These are phyloP conservation scores for Hypoxylon perforatum DNA, from an alignment of 495 filamentous ascomycete genomes.

Conservation along the genomic window DNA sequence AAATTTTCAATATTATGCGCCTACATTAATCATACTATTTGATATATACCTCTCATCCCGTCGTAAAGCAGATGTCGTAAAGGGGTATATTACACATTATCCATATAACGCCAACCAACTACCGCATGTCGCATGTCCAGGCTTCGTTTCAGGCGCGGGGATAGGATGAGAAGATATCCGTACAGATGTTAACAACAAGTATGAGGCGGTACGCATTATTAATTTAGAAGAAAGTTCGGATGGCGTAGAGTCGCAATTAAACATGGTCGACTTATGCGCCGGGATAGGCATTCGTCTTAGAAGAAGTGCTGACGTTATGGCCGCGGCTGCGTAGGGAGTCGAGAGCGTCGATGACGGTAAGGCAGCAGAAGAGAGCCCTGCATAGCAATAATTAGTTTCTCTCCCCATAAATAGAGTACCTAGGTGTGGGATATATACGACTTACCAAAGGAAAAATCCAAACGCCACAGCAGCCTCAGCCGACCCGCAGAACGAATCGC, in stretches of 20 bases:
- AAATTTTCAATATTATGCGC: too few relatives aligned
- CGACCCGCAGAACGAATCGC: constrained; percentile 49
- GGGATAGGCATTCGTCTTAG: constrained; percentile 44
- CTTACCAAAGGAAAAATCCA: constrained; percentile 57
- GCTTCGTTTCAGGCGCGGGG: background rate
- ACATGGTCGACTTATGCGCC: constrained; percentile 37
- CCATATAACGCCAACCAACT: background rate
- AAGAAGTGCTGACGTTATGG: constrained; percentile 33
- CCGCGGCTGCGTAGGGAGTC: constrained; percentile 50
- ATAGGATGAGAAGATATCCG: too few relatives aligned
- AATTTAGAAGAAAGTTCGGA: background rate
- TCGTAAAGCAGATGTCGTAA: background rate
- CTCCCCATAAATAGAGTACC: too few relatives aligned
- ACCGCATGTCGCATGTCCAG: background rate
- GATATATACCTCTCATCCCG: background rate
- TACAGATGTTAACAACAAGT: too few relatives aligned
- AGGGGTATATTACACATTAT: constrained; percentile 9
- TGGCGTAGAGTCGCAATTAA: background rate
- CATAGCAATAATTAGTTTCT: background rate
- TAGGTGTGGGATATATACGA: background rate
- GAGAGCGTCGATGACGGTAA: constrained; percentile 51
- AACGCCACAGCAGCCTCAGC: constrained; percentile 59
- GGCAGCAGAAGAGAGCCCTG: constrained; percentile 51
- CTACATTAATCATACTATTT: too few relatives aligned
- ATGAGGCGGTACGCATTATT: background rate